Evolutionary conservation across 164 flowering plant genomes (phyloP), one percentile per base, ranked within the genome.

Genomic region (Annona squamosa): DNA sequence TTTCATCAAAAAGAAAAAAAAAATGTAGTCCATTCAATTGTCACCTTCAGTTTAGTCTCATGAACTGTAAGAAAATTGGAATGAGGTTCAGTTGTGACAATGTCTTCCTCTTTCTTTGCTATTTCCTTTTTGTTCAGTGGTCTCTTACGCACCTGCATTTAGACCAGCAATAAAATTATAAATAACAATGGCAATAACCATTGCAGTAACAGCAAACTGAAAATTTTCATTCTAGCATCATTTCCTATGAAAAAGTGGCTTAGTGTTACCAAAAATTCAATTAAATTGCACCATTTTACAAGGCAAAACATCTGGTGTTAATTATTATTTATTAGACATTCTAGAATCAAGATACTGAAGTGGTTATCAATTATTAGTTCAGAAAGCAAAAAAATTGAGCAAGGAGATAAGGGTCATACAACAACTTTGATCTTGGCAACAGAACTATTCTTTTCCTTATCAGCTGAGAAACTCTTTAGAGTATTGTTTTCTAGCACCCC

Each of bases 391-490:
- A 26, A 2, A 6, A 63, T 17, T 63, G 42, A 3, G 65, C 26
- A n/a, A 67, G 46, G 5, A 68, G 48, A 18, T 59, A 18, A 4
- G 37, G 12, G 63, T 71, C 94, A 75, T 83, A 92, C 96, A 89
- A 89, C 96, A 57, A 92, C 98, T 89, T 90, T 92, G 74, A 92
- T 90, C 78, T 89, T 92, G n/a, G 98, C 97, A 67, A 90, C 97
- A 81, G 83, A 84, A 74, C 84, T 85, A 57, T 83, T 70, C 78
- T 84, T 88, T 68, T 89, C 94, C 71, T 84, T 92, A 71, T 92
- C 97, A 0, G 70, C 75, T 5, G 89, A 46, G 47, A 89, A 80
- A 73, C 86, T 88, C 79, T 79, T 91, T 44, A 82, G 72, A 68
- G 87, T 82, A 80, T 74, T 83, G 67, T 80, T 86, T 61, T 92